These are phyloP conservation scores for Suhomyces prunicola DNA, from an alignment of 805 yeast species.

Conservation along the genomic window DNA sequence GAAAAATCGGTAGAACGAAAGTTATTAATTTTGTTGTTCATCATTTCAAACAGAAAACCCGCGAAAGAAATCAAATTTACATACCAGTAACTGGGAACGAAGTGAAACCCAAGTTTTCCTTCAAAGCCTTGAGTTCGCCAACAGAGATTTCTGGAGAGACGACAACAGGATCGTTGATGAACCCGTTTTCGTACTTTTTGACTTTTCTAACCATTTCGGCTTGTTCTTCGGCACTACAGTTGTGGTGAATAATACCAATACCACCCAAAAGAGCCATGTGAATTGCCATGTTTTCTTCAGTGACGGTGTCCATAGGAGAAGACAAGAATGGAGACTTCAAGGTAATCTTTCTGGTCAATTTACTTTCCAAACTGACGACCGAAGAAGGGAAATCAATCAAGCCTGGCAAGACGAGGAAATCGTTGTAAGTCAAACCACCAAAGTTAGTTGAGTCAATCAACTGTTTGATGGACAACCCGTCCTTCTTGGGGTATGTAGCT, in stretches of 20 bases:
- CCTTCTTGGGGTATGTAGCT: conserved; percentile 62
- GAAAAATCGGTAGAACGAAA: conserved; percentile 98
- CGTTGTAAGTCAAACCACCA: conserved; percentile 98
- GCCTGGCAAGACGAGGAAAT: conserved; percentile 92
- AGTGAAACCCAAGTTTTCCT: conserved; percentile 78
- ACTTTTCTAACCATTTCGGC: conserved; percentile 98
- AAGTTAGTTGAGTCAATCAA: conserved; percentile 86
- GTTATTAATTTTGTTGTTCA: conserved; percentile 65
- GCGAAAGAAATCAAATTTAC: conserved; percentile 36
- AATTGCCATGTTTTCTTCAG: conserved; percentile 96
- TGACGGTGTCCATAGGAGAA: conserved; percentile 99
- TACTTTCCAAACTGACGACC: conserved; percentile 74
- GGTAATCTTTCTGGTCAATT: conserved; percentile 86
- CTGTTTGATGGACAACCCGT: conserved; percentile 79
- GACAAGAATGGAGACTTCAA: conserved; percentile 94
- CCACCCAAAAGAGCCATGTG: conserved; percentile 98
- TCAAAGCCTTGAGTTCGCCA: conserved; percentile 72
- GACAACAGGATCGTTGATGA: conserved; percentile 91
- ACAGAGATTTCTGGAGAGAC: conserved; percentile 75
- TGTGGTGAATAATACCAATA: conserved; percentile 97
- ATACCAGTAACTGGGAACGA: conserved; percentile 99
- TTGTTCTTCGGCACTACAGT: conserved; percentile 94
- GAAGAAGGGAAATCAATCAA: conserved; percentile 86
- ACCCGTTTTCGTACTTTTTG: conserved; percentile 96
- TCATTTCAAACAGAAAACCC: conserved; percentile 32